Evolutionary conservation across 2,329 filamentous ascomycete species (phyloP), one percentile per base, ranked within the genome.

Genomic region (Fusarium praegraminearum): DNA sequence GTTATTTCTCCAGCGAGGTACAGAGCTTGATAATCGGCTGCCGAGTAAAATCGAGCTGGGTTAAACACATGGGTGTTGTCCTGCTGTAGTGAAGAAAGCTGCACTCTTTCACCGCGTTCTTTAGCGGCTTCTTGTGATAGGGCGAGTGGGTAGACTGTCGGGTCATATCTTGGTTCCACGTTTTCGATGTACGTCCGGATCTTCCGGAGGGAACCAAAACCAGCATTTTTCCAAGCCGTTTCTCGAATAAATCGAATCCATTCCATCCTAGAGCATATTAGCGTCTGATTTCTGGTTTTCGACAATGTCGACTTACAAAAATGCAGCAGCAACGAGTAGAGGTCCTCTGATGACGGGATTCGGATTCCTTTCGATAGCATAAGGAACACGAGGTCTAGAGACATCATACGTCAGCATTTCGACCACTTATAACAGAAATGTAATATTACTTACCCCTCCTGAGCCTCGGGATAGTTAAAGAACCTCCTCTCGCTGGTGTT

Each of bases 171-270:
- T 3, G 83, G 82, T 65, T 83, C 82, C 50, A 78, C 86, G 52
- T 86, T 80, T 49, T 87, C 81, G 32, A 93, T 76, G 18, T 77
- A 80, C 22, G 83, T 78, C 26, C 82, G 81, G 59, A 89, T 83
- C 36, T 84, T 80, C 47, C 87, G 86, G 41, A 93, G 80, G 7
- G 80, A 78, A 47, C 80, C 81, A 74, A 93, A 92, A 40, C 89
- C 89, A 22, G 89, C 89, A 76, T 90, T 90, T 40, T 79, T 80
- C 88, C 89, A 92, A 1, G 70, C 73, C 1, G 32, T 61, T 28
- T 71, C 69, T 3, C 73, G 73, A 46, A 75, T 66, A 30, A 75
- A 65, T 3, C 63, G 71, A 26, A 73, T 16, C 56, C 57, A 71
- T 69, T 75, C 73, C 73, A 75, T 75, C 13, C 73, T 75, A 1